phyloP scores from a whole-genome alignment of 2,329 filamentous ascomycete genomes.

The Botrytis deweyae region DNA sequence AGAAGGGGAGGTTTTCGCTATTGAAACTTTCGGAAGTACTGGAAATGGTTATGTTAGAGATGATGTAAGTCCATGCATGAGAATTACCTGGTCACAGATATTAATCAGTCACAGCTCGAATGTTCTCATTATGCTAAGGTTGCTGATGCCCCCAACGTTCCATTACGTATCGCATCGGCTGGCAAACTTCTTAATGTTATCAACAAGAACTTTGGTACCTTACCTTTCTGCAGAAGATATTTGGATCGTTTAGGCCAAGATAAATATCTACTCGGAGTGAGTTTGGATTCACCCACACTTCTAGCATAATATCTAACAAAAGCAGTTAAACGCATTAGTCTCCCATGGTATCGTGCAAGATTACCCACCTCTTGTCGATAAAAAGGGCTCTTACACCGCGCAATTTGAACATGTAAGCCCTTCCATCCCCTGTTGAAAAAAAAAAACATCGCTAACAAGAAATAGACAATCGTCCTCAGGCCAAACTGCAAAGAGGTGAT shows the following conservation, averaged over 20 bases:
- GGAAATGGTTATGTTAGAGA: conserved; percentile 85
- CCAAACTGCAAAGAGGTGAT: conserved; percentile 85
- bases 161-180: conserved; percentile 75
- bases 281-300: conserved; percentile 36
- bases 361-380: conserved; percentile 85
- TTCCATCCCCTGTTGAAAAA: background rate
- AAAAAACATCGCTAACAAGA: conserved; percentile 46
- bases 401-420: conserved; percentile 81
- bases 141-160: conserved; percentile 70
- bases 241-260: conserved; percentile 91
- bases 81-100: background rate
- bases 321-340: conserved; percentile 80
- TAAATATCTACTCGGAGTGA: conserved; percentile 85
- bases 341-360: conserved; percentile 80
- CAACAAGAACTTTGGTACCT: conserved; percentile 92
- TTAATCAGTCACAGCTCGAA: conserved; percentile 57
- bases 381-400: conserved; percentile 92
- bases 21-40: conserved; percentile 93
- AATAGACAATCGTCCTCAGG: conserved; percentile 70
- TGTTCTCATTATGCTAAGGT: conserved; percentile 83
- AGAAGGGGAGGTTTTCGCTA: conserved; percentile 91
- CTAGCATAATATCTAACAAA: conserved; percentile 35
- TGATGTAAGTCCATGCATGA: conserved; percentile 57
- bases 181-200: conserved; percentile 85
- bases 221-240: conserved; percentile 89